Conservation (phyloP, 805 yeast genomes). For the Wickerhamomyces rabaulensis region DNA sequence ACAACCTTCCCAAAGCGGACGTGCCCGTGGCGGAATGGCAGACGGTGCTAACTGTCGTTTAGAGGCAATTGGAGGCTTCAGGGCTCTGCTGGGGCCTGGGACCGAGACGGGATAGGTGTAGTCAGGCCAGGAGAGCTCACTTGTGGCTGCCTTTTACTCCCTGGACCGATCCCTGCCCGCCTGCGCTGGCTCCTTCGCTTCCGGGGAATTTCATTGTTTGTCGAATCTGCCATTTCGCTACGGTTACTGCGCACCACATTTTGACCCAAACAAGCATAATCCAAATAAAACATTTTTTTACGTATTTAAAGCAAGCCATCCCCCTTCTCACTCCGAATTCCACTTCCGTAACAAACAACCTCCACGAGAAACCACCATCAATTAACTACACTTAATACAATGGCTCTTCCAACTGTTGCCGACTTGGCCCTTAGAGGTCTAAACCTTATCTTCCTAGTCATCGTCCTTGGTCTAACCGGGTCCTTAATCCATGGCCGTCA, state of each 20-base stretch:
- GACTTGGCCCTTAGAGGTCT: constrained; percentile 71
- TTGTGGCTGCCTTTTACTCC: neutral
- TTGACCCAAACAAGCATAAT: neutral
- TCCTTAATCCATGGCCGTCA: constrained; percentile 74
- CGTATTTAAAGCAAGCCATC: neutral
- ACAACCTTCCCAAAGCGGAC: neutral
- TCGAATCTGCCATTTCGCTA: neutral
- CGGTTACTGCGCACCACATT: neutral
- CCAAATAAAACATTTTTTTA: neutral
- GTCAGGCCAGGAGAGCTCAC: no score
- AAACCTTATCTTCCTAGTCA: constrained; percentile 71
- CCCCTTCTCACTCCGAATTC: neutral
- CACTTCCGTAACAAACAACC: neutral
- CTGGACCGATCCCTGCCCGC: no score
- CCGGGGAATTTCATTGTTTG: no score
- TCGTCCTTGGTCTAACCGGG: constrained; percentile 83
- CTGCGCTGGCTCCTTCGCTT: no score
- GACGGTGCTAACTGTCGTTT: no score
- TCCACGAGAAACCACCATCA: no score
- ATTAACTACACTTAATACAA: neutral
- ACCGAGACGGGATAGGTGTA: no score
- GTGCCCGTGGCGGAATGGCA: neutral
- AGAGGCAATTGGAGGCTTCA: no score
- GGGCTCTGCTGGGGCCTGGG: no score
- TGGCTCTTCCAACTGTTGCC: constrained; percentile 36